These are phyloP conservation scores for Sphagnurus paluster DNA, from an alignment of 1,284 basidiomycete species.

Conservation along the genomic window DNA sequence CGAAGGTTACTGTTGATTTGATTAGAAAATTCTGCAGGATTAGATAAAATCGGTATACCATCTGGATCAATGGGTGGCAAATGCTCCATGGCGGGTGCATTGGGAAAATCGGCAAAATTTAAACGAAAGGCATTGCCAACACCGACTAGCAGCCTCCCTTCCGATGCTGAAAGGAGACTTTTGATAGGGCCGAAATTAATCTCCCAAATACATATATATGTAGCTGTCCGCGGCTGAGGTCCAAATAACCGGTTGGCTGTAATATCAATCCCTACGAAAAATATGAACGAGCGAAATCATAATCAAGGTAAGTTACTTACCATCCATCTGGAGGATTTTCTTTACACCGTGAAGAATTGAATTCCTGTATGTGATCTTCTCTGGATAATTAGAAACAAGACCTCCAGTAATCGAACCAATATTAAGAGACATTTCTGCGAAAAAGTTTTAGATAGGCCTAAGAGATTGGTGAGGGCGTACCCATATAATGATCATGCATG, in stretches of 20 bases:
- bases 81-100: conserved; percentile 78
- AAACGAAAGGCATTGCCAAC: conserved; percentile 60
- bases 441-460: conserved; percentile 7
- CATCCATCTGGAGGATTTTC: conserved; percentile 62
- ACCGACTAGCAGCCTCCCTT: conserved; percentile 53
- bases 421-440: conserved; percentile 78
- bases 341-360: conserved; percentile 25
- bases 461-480: conserved; percentile 40
- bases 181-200: conserved; percentile 66
- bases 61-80: conserved; percentile 69
- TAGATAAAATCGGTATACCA: conserved; percentile 43
- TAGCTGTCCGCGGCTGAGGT: conserved; percentile 77
- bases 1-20: conserved; percentile 59
- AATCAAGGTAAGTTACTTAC: conserved; percentile 34
- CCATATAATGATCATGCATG: conserved; percentile 86
- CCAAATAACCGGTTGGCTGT: conserved; percentile 86
- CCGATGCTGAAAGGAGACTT: conserved; percentile 54
- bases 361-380: conserved; percentile 38
- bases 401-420: conserved; percentile 57
- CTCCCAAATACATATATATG: conserved; percentile 93
- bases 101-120: conserved; percentile 75
- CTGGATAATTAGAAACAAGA: conserved; percentile 49
- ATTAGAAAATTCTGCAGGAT: conserved; percentile 21
- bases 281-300: conserved; percentile 16
- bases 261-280: conserved; percentile 66